phyloP scores from a whole-genome alignment of 352 stramenopile genomes.

The Pythium monospermum region DNA sequence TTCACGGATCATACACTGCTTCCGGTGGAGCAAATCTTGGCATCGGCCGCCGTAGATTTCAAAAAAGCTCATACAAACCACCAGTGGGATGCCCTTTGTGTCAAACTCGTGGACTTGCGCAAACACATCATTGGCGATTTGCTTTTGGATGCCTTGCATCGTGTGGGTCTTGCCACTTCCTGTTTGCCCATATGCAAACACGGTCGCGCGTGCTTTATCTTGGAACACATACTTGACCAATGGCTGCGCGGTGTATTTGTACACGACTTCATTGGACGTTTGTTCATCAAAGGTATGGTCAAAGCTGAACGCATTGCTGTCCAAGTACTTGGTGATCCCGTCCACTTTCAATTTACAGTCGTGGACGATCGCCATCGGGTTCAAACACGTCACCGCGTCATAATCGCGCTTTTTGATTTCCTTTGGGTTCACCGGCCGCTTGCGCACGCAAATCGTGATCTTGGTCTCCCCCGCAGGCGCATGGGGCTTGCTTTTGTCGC shows the following conservation, averaged over 20 bases:
- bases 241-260: slow-evolving; percentile 87
- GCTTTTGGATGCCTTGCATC: slow-evolving; percentile 85
- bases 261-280: slow-evolving; percentile 91
- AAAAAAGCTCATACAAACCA: slow-evolving; percentile 93
- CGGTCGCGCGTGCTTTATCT: slow-evolving; percentile 89
- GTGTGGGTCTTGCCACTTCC: slow-evolving; percentile 69
- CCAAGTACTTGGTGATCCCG: slow-evolving; percentile 98
- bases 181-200: slow-evolving; percentile 87
- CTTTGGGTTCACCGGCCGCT: slow-evolving; percentile 91
- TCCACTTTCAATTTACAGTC: slow-evolving; percentile 97
- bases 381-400: slow-evolving; percentile 94
- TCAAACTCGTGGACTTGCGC: slow-evolving; percentile 61
- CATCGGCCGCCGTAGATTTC: slow-evolving; percentile 97
- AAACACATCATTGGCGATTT: slow-evolving; percentile 75
- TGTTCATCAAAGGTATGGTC: slow-evolving; percentile 93
- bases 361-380: slow-evolving; percentile 94
- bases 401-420: slow-evolving; percentile 93
- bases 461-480: slow-evolving; percentile 57
- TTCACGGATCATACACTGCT: slow-evolving; percentile 90
- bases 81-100: slow-evolving; percentile 46
- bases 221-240: slow-evolving; percentile 94
- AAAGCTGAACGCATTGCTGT: slow-evolving; percentile 95
- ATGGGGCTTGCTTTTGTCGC: slow-evolving; percentile 46
- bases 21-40: slow-evolving; percentile 91
- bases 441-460: slow-evolving; percentile 96